Conservation (phyloP, 345 rosid genomes). For the Eucalyptus pauciflora region DNA sequence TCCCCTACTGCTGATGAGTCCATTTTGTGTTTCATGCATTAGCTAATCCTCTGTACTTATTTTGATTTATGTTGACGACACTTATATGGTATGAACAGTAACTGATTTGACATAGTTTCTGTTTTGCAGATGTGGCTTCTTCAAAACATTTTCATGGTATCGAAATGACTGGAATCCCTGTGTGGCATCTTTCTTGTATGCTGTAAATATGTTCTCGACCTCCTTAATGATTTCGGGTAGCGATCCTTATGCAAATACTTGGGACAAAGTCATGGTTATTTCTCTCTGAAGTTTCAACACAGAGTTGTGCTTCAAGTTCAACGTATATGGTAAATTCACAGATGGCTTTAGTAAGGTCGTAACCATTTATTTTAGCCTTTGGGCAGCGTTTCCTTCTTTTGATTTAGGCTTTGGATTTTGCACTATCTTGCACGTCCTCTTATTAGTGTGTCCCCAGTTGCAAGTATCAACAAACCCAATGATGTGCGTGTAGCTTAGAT, state of each 20-base stretch:
- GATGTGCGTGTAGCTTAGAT: not conserved
- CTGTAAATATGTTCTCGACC: not conserved
- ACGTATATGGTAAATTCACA: not conserved
- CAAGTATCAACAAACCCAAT: not conserved
- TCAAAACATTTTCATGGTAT: not conserved
- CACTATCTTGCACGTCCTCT: not conserved
- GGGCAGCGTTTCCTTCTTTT: not conserved
- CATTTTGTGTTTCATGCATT: not conserved
- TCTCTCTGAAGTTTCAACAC: not conserved
- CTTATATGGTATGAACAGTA: fast-evolving
- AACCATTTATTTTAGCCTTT: not conserved
- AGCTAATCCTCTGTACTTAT: not conserved
- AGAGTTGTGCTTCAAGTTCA: not conserved
- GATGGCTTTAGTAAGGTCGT: not conserved
- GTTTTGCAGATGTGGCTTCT: not conserved
- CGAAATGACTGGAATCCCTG: not conserved
- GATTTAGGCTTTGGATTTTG: not conserved
- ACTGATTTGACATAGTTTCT: not conserved
- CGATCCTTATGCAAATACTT: not conserved
- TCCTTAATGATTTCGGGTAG: not conserved
- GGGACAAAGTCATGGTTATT: not conserved
- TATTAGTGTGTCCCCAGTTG: not conserved
- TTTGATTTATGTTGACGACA: not conserved
- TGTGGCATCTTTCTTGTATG: not conserved
- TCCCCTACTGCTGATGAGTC: not conserved